Percentiles rank a stretch among this genome's conserved stretches.
Evolutionary conservation across 495 filamentous ascomycete species (phyloP).

Genomic region (Penicillium paxilli): DNA sequence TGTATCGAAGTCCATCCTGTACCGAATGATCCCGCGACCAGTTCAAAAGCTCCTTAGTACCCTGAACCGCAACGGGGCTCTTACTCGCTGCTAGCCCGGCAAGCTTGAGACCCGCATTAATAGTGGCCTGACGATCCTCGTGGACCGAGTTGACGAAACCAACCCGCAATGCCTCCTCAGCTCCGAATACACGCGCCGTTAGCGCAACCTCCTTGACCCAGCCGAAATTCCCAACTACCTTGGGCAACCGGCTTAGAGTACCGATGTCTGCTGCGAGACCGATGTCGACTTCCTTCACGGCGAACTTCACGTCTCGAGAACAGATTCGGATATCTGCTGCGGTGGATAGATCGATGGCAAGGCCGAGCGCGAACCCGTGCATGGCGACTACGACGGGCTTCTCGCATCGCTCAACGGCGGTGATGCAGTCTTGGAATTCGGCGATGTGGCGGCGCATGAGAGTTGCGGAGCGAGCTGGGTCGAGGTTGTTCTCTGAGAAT

Average conservation of each 20-base stretch:
- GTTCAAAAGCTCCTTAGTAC: slow-evolving; percentile 92
- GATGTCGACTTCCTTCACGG: slow-evolving; percentile 94
- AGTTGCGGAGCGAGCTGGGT: slow-evolving; percentile 68
- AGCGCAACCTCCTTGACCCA: slow-evolving; percentile 94
- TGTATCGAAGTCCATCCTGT: slow-evolving; percentile 80
- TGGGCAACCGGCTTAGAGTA: slow-evolving; percentile 81
- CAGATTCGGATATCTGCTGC: slow-evolving; percentile 81
- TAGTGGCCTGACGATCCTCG: slow-evolving; percentile 59
- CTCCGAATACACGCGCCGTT: slow-evolving; percentile 72
- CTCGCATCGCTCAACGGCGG: slow-evolving; percentile 77
- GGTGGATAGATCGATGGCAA: slow-evolving; percentile 81
- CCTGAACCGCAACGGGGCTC: slow-evolving; percentile 88
- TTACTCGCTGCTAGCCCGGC: slow-evolving; percentile 71
- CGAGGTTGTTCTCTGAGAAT: slow-evolving; percentile 31
- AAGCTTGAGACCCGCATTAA: slow-evolving; percentile 63
- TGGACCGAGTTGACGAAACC: slow-evolving; percentile 84
- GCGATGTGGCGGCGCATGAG: slow-evolving; percentile 64
- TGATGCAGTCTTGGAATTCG: slow-evolving; percentile 78
- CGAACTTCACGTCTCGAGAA: slow-evolving; percentile 60
- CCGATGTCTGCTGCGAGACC: slow-evolving; percentile 93
- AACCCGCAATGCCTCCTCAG: slow-evolving; percentile 75
- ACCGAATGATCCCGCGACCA: slow-evolving; percentile 77
- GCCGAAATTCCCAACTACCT: slow-evolving; percentile 69
- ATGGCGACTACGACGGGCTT: slow-evolving; percentile 88
- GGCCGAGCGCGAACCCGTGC: slow-evolving; percentile 77